Base-by-base conservation (phyloP, 345 rosid genomes). In the Corymbia maculata region DNA sequence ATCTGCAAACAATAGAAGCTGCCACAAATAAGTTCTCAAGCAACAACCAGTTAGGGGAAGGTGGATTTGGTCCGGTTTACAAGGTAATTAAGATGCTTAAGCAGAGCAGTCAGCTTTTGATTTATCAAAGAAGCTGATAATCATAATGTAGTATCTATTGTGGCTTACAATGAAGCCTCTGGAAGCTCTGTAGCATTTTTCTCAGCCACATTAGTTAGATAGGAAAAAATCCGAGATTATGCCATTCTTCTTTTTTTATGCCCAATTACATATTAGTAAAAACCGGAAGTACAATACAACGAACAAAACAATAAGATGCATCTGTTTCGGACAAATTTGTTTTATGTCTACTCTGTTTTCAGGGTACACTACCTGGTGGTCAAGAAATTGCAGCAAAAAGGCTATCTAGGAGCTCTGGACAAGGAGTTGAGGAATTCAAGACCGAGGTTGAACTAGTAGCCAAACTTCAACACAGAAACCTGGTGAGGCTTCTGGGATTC, bases 401-500 rank as follows among this genome's bases (percentile, higher is more conserved):
- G 89, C 79, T 92, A 14, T 91, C 95, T 21, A 87, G 87, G 86
- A 91, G 80, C 79, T 94, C 96, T 0, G 90, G 91, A 36, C 95
- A 94, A 92, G 95, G 94, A 17, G 90, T 88, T 7, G 88, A 86
- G 87, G 94, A 95, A 87, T 95, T 95, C 88, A 92, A 91, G 88
- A 95, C 93, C 86, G 95, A 95, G 90, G 91, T 92, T 70, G 88
- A 86, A 9, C 86, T 95, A 42, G 92, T 93, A 2, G 90, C 94
- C 1, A 93, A 91, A 85, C 93, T 95, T 87, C 96, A 94, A 82
- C 94, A 94, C 85, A 90, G 87, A 87, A 95, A 95, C 64, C 95
- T 95, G 13, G 95, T 93, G 30, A 93, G 89, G 85, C 89, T 95
- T n/a, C 85, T 94, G 16, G 94, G 96, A 26, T 94, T 92, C 85